phyloP scores from a whole-genome alignment of 1,284 basidiomycete species.

The Meira miltonrushii region DNA sequence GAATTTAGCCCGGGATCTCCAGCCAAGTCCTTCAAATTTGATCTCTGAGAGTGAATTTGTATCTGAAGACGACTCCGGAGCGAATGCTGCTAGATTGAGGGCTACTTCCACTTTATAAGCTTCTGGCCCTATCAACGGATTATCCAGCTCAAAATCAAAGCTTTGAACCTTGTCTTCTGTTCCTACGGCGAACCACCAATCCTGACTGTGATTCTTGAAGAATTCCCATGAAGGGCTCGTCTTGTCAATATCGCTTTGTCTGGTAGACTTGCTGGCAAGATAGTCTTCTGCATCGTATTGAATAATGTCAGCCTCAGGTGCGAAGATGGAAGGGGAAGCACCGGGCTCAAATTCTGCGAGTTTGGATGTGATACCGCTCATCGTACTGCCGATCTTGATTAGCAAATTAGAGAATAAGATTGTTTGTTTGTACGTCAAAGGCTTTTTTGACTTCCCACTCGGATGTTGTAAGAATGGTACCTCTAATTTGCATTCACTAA shows the following conservation, averaged over 20 bases:
- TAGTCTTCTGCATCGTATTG: conserved; percentile 5
- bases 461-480: conserved; percentile 17
- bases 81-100: conserved; percentile 5
- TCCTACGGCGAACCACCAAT: conserved; percentile 8
- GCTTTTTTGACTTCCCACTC: not conserved
- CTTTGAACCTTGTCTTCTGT: not conserved
- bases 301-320: not conserved
- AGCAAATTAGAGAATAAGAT: conserved; percentile 9
- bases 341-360: conserved; percentile 2
- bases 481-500: conserved; percentile 18
- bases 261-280: not conserved
- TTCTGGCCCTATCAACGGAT: conserved; percentile 4
- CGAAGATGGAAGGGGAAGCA: not conserved
- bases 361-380: conserved; percentile 5
- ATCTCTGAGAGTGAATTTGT: not conserved
- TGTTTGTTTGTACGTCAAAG: conserved; percentile 9
- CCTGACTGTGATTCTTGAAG: not conserved
- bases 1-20: not conserved
- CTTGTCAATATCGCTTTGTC: not conserved
- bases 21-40: not conserved
- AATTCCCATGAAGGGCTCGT: not conserved
- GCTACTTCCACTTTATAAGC: conserved; percentile 5
- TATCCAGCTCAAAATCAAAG: conserved; percentile 9
- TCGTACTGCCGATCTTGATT: conserved; percentile 4
- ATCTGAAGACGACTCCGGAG: not conserved